A percentile compares a stretch with the other conserved stretches of the same genome.
Evolutionary conservation across 163 green algal genomes (phyloP).

Genomic region (Chlamydomonas reinhardtii): DNA sequence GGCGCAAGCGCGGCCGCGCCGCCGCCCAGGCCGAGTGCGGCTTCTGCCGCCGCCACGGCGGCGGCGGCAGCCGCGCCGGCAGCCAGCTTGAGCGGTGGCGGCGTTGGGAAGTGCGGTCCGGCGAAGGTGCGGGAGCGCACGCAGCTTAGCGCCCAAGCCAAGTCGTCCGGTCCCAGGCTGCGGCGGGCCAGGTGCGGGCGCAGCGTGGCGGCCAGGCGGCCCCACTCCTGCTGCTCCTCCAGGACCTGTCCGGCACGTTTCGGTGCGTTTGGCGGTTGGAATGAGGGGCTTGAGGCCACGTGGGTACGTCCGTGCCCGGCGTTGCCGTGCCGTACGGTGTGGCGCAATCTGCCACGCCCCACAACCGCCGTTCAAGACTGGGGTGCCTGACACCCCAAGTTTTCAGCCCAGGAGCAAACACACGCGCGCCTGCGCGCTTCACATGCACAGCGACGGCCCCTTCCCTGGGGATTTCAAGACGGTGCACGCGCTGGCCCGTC

Average conservation of each 20-base stretch:
- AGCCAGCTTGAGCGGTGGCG: slow-evolving; percentile 49
- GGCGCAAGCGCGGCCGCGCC: not conserved
- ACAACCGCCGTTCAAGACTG: too few relatives aligned
- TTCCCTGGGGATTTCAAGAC: too few relatives aligned
- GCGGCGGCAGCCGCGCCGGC: slow-evolving; percentile 45
- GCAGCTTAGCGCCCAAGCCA: slow-evolving; percentile 72
- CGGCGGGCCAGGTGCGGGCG: not conserved
- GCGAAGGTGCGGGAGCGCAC: slow-evolving; percentile 79
- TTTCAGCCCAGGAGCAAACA: too few relatives aligned
- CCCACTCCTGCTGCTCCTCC: slow-evolving; percentile 45
- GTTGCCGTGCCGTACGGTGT: too few relatives aligned
- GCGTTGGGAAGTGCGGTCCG: slow-evolving; percentile 67
- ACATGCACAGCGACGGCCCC: too few relatives aligned
- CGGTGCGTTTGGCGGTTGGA: too few relatives aligned
- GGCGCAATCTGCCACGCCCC: too few relatives aligned
- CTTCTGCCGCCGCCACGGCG: slow-evolving; percentile 32
- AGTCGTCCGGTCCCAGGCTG: slow-evolving; percentile 47
- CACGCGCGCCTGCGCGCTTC: too few relatives aligned
- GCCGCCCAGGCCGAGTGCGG: not conserved
- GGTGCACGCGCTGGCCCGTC: too few relatives aligned
- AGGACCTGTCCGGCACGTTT: slow-evolving; percentile 5
- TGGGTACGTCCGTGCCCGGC: too few relatives aligned
- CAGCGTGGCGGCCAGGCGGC: not conserved
- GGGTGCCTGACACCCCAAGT: too few relatives aligned
- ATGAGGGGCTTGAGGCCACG: too few relatives aligned